These are phyloP conservation scores for Curvularia sp. DNA, from an alignment of 2,329 filamentous ascomycete species.

Conservation along the genomic window DNA sequence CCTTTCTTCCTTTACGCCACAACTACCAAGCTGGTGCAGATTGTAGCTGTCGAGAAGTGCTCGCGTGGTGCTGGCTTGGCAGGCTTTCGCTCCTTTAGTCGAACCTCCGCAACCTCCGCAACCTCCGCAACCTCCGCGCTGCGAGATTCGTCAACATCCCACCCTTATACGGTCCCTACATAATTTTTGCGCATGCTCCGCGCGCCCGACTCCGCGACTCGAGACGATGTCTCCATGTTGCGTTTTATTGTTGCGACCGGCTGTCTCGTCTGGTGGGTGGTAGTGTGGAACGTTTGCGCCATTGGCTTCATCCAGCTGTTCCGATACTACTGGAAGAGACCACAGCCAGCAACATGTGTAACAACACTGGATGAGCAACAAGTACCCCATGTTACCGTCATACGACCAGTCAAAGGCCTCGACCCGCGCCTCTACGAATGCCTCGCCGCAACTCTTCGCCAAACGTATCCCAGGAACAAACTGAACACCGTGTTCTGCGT, in stretches of 20 bases:
- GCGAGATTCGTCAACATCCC: slow-evolving; percentile 24
- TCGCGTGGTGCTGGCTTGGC: slow-evolving; percentile 15
- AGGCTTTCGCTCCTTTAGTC: slow-evolving; percentile 11
- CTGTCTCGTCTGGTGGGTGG: slow-evolving; percentile 63
- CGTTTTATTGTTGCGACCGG: slow-evolving; percentile 52
- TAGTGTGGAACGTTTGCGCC: slow-evolving; percentile 62
- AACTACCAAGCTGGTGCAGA: neutral
- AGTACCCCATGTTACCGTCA: slow-evolving; percentile 84
- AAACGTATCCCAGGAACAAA: slow-evolving; percentile 78
- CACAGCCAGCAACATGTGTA: slow-evolving; percentile 53
- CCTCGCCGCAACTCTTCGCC: slow-evolving; percentile 82
- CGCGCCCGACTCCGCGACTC: slow-evolving; percentile 30
- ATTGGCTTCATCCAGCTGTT: slow-evolving; percentile 67
- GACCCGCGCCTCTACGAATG: slow-evolving; percentile 93
- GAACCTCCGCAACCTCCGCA: slow-evolving; percentile 6
- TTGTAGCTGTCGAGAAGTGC: neutral
- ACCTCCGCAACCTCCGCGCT: slow-evolving; percentile 30
- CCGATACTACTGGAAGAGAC: slow-evolving; percentile 59
- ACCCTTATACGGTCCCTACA: slow-evolving; percentile 18
- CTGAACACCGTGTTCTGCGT: slow-evolving; percentile 85
- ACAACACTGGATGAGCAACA: slow-evolving; percentile 49
- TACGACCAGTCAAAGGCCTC: slow-evolving; percentile 90
- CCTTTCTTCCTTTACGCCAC: neutral
- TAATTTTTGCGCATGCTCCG: slow-evolving; percentile 45
- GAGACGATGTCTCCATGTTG: slow-evolving; percentile 44